Evolutionary conservation across 768 basidiomycete genomes (phyloP).

Genomic region (Gelatoporia subvermispora): DNA sequence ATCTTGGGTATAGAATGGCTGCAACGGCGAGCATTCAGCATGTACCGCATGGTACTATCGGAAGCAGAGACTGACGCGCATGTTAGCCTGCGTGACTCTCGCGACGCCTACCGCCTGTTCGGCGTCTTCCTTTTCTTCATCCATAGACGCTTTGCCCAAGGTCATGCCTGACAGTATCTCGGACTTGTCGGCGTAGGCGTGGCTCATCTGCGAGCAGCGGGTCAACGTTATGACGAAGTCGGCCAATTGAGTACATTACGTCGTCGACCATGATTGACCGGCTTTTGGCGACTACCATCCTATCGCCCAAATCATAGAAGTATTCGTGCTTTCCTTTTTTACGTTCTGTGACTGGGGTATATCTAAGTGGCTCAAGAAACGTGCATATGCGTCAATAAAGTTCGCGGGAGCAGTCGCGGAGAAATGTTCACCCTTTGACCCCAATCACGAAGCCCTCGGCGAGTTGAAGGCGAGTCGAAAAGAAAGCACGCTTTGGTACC

Average conservation of each 20-base stretch:
- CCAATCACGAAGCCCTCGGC: conserved; percentile 72
- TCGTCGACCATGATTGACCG: conserved; percentile 76
- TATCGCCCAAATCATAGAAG: conserved; percentile 73
- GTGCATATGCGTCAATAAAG: not conserved
- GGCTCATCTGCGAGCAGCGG: conserved; percentile 22
- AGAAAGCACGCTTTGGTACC: conserved; percentile 77
- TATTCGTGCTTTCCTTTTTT: conserved; percentile 79
- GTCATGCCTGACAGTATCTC: conserved; percentile 36
- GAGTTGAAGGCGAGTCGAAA: conserved; percentile 76
- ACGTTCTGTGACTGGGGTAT: conserved; percentile 84
- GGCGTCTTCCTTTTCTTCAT: conserved; percentile 35
- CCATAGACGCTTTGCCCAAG: conserved; percentile 31
- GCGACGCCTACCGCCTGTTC: conserved; percentile 18
- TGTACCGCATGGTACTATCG: not conserved
- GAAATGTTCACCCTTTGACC: conserved; percentile 63
- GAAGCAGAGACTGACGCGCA: conserved; percentile 37
- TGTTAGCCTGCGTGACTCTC: conserved; percentile 33
- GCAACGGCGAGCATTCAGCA: conserved; percentile 3
- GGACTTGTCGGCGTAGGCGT: conserved; percentile 31
- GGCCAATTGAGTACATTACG: conserved; percentile 32
- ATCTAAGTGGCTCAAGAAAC: conserved; percentile 42
- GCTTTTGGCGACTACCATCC: conserved; percentile 68
- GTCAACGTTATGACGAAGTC: not conserved
- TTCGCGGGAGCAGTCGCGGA: too few species aligned
- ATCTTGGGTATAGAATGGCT: conserved; percentile 85